These are phyloP conservation scores for Podospora didyma DNA, from an alignment of 495 filamentous ascomycete genomes.

Conservation along the genomic window DNA sequence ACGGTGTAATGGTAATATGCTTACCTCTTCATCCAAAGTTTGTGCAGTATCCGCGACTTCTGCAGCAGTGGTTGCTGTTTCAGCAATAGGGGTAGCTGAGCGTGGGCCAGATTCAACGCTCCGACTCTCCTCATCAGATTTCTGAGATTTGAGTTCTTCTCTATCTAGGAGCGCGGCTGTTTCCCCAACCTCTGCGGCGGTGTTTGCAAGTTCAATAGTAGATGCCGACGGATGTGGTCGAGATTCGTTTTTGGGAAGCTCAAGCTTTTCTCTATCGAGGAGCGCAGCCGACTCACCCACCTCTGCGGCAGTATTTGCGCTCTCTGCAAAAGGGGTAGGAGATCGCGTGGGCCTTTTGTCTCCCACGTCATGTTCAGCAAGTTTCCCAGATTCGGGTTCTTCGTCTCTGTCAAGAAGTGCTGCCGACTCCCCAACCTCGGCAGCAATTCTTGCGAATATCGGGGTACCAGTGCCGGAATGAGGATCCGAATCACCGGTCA, in stretches of 20 bases:
- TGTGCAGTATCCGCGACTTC: constrained; percentile 47
- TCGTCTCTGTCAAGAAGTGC: constrained; percentile 31
- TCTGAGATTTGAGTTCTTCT: constrained; percentile 18
- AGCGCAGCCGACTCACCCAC: constrained; percentile 42
- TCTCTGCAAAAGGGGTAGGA: constrained; percentile 32
- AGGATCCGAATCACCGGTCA: background rate
- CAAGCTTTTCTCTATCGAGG: constrained; percentile 22
- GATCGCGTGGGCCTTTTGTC: constrained; percentile 27
- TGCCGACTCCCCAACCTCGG: constrained; percentile 41
- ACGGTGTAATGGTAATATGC: constrained; percentile 5
- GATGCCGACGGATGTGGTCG: background rate
- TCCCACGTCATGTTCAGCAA: constrained; percentile 24
- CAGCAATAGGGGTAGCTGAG: constrained; percentile 30
- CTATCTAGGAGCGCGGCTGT: background rate
- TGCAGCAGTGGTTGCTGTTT: constrained; percentile 39
- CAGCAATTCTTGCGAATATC: constrained; percentile 22
- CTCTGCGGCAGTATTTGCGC: constrained; percentile 42
- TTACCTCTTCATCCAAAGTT: constrained; percentile 27
- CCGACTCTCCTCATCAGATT: constrained; percentile 26
- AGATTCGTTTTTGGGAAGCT: background rate
- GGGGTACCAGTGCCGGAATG: constrained; percentile 22
- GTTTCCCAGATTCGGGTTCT: constrained; percentile 23
- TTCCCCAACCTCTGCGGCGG: background rate
- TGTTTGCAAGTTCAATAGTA: background rate
- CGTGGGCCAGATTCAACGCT: constrained; percentile 26